Conservation (phyloP, 2,329 filamentous ascomycete genomes). For the Tolypocladium ovalisporum region DNA sequence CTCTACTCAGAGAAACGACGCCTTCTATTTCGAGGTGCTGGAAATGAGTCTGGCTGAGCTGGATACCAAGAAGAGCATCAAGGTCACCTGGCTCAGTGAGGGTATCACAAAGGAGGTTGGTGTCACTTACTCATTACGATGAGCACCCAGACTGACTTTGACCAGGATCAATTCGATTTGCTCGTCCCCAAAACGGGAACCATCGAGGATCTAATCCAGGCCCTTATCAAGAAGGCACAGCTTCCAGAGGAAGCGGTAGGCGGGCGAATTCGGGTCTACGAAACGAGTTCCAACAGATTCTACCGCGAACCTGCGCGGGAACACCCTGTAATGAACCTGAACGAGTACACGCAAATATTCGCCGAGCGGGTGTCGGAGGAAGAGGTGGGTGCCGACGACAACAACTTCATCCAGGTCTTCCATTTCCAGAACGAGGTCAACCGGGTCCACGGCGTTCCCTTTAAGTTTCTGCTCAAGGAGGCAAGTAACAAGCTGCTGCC, state of each 20-base stretch:
- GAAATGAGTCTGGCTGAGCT: constrained; percentile 91
- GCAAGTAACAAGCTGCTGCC: constrained; percentile 32
- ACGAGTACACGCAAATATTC: constrained; percentile 74
- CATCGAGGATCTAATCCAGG: constrained; percentile 66
- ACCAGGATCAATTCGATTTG: constrained; percentile 64
- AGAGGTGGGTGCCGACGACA: constrained; percentile 46
- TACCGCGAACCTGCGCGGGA: constrained; percentile 65
- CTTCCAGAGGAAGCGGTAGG: constrained; percentile 62
- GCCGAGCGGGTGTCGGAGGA: constrained; percentile 73
- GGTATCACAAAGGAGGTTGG: constrained; percentile 82
- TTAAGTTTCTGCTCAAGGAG: constrained; percentile 77
- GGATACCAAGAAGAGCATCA: constrained; percentile 83
- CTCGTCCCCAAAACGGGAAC: constrained; percentile 80
- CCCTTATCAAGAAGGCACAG: constrained; percentile 69
- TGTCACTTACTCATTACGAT: constrained; percentile 3
- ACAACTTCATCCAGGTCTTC: constrained; percentile 64
- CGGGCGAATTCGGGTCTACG: constrained; percentile 67
- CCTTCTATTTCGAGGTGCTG: constrained; percentile 82
- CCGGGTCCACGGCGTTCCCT: constrained; percentile 79
- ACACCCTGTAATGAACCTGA: constrained; percentile 67
- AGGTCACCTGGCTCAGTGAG: constrained; percentile 75
- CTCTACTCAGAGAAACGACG: constrained; percentile 60
- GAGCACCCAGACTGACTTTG: not conserved
- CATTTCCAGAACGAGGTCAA: constrained; percentile 87
- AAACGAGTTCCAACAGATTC: constrained; percentile 72